These are phyloP conservation scores for Scheffersomyces ergatensis DNA, from an alignment of 805 yeast species.

Conservation along the genomic window DNA sequence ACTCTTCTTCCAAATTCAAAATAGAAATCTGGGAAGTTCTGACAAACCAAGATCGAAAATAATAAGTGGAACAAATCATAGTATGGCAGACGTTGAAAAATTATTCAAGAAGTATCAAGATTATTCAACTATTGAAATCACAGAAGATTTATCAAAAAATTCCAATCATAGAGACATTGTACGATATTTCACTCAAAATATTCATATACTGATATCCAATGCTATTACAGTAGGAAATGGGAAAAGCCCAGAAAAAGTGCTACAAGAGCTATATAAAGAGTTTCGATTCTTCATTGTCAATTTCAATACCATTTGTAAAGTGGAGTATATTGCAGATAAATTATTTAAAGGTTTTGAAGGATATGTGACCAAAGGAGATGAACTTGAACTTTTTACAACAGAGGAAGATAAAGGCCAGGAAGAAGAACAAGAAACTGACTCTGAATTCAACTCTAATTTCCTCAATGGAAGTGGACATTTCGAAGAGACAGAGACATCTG, in stretches of 20 bases:
- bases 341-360: conserved; percentile 23
- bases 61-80: background rate
- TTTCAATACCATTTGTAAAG: conserved; percentile 30
- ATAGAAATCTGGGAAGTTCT: conserved; percentile 8
- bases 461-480: conserved; percentile 24
- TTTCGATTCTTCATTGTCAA: conserved; percentile 23
- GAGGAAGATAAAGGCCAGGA: conserved; percentile 2
- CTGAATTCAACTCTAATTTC: conserved; percentile 30
- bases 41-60: background rate
- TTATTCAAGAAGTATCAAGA: conserved; percentile 10
- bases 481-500: conserved; percentile 8
- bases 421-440: conserved; percentile 8
- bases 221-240: conserved; percentile 9
- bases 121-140: conserved; percentile 14
- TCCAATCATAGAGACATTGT: conserved; percentile 10
- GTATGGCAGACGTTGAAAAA: conserved; percentile 7
- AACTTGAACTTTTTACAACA: background rate
- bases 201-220: conserved; percentile 6
- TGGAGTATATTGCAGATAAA: conserved; percentile 25
- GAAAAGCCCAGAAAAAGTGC: background rate
- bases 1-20: conserved; percentile 43
- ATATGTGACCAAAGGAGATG: conserved; percentile 3
- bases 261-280: conserved; percentile 10
- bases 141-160: conserved; percentile 14
- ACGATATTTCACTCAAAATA: conserved; percentile 10